Base-by-base conservation (phyloP, 768 basidiomycete species). In the Candolleomyces aberdarensis region DNA sequence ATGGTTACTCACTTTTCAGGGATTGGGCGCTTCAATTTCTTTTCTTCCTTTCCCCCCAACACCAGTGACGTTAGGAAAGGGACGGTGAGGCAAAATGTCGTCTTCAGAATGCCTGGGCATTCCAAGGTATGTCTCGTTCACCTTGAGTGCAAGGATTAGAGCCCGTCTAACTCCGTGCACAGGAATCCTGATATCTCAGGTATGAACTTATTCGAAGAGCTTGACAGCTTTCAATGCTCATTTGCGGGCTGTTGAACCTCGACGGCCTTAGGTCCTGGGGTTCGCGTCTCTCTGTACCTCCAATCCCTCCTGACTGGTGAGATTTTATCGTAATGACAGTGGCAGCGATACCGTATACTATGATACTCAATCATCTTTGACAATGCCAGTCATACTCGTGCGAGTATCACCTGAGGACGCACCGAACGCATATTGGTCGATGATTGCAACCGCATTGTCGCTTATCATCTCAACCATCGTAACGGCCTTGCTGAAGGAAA, bases 111-210 rank as follows among this genome's bases (percentile, higher is more conserved):
- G 49, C 20, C 49, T n/a, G 5, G 52, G 29, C 6, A 39, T 54
- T 26, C 52, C 29, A n/a, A 39, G 17, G 36, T 36, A 29, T 54
- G 52, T 31, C 3, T 54, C 17, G 20, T 31, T 39, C 19, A 3
- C 14, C 19, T 54, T 13, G 1, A 8, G 22, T 19, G 22, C 13
- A 29, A 8, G 9, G 49, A 31, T 22, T 14, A 22, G 19, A 14
- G 8, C 7, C 14, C 17, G 14, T 20, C 29, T 29, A 7, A 17
- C 22, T 15, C 7, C 19, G 31, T 31, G 8, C 7, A 31, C 47
- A 69, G 68, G 52, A 69, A 69, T 51, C 56, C 66, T 14, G 69
- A 70, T 57, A 70, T 70, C n/a, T 68, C 69, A 31, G 69, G 66
- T 66, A 31, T 15, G 64, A 43, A 15, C 5, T 36, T 4, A 32